These are phyloP conservation scores for Beauveria sp. DNA, from an alignment of 2,329 filamentous ascomycete genomes.

Conservation along the genomic window DNA sequence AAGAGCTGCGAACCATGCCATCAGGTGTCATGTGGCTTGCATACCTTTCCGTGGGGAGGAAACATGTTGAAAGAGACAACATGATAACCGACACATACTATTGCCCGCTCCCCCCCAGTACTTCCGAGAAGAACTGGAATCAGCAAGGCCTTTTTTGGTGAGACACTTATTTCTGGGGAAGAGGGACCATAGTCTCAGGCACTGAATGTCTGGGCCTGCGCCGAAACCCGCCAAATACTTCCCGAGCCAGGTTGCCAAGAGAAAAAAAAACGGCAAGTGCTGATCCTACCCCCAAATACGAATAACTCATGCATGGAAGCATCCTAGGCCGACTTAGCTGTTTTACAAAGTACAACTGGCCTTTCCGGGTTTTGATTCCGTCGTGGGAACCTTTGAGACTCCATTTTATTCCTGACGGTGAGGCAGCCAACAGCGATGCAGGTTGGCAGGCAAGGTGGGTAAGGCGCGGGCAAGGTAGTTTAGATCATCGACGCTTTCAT, in stretches of 20 bases:
- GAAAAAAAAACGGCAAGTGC: neutral
- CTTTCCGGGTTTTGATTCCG: neutral
- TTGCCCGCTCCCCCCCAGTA: neutral
- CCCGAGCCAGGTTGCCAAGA: neutral
- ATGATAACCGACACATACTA: neutral
- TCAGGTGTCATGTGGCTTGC: neutral
- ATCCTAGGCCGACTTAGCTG: neutral
- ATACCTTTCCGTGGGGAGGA: neutral
- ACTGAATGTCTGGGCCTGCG: neutral
- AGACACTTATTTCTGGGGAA: constrained; percentile 3
- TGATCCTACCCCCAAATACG: neutral
- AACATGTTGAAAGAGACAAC: neutral
- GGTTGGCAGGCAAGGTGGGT: neutral
- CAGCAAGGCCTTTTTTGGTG: neutral
- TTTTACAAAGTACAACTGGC: neutral
- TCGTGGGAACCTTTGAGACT: neutral
- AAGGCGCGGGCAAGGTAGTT: neutral
- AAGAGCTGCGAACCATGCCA: neutral
- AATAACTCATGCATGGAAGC: constrained; percentile 1
- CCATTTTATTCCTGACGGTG: neutral
- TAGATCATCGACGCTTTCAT: neutral
- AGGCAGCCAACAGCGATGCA: neutral
- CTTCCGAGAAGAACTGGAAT: neutral
- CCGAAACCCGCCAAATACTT: neutral
- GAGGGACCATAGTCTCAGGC: neutral